Evolutionary conservation across 306 rosid species (phyloP), one percentile per base, ranked within the genome.

Genomic region (Medicago arabica): DNA sequence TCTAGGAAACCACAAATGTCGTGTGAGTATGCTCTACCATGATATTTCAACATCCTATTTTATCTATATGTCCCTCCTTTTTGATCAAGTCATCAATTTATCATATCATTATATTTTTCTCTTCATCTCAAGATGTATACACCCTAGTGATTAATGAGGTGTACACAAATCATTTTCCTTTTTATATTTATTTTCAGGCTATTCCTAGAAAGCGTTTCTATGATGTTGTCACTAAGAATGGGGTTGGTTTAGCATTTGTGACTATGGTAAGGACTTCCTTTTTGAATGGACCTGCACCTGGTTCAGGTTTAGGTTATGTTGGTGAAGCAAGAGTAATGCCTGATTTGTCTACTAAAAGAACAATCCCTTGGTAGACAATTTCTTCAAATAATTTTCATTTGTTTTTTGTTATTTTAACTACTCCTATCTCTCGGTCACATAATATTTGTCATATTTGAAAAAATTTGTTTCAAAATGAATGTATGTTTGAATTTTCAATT

Each of bases 251-350:
- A 88, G 71, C 93, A 43, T 86, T 64, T 58, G 91, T 85, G 10
- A 1, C 4, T 67, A 88, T 94, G 93, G 96, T 83, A 77, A 85
- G 89, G 88, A 38, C 86, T 75, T 94, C 97, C 36, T 77, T 23
- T 74, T 1, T 71, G 17, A 96, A 91, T 85, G 89, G 82, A 77
- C 84, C 90, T 0, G 86, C 91, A 43, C 88, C 87, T 25, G 98
- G 88, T 63, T 80, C 90, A 77, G 88, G 89, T 83, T 82, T 94
- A 67, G 84, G 72, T 53, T 87, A 84, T 11, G 93, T 85, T 14
- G 97, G 98, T 72, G 98, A 91, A 91, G 82, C 88, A 78, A 91
- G 91, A 79, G 75, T 94, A 46, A 69, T 83, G 54, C 98, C 98
- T 79, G 98, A 94, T 87, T 87, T 94, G 65, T 94, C 91, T 66